A percentile compares a stretch with the other conserved stretches of the same genome.
Evolutionary conservation across 2,329 filamentous ascomycete genomes (phyloP).

Genomic region (Zalaria sp.): DNA sequence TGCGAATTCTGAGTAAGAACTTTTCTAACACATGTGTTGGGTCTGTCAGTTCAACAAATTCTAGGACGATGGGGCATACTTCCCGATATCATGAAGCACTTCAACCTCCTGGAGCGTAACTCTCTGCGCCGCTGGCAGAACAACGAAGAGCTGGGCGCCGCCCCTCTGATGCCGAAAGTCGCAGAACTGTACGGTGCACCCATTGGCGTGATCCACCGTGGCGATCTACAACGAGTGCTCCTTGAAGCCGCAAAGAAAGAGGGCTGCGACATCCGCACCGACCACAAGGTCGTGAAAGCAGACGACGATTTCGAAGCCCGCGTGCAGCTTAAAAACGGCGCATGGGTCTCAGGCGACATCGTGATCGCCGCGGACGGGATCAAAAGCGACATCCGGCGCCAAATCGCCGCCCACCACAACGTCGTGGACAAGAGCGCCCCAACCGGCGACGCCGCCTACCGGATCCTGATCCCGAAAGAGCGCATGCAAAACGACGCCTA

Average conservation of each 20-base stretch:
- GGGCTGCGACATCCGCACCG: slow-evolving; percentile 20
- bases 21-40: too few relatives aligned
- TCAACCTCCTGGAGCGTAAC: slow-evolving; percentile 20
- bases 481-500: slow-evolving; percentile 25
- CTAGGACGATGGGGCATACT: slow-evolving; percentile 34
- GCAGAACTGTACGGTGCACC: slow-evolving; percentile 18
- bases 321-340: slow-evolving; percentile 7
- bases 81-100: slow-evolving; percentile 21
- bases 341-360: slow-evolving; percentile 31
- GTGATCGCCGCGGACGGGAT: slow-evolving; percentile 41
- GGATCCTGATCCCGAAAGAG: slow-evolving; percentile 37
- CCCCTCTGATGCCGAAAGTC: slow-evolving; percentile 6
- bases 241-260: slow-evolving; percentile 31
- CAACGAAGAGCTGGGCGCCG: slow-evolving; percentile 5
- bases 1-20: slow-evolving; percentile 17
- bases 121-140: slow-evolving; percentile 7
- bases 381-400: slow-evolving; percentile 32
- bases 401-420: slow-evolving; percentile 25
- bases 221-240: slow-evolving; percentile 33
- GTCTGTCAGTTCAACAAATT: too few relatives aligned
- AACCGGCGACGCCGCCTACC: slow-evolving; percentile 40
- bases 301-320: slow-evolving; percentile 8
- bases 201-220: slow-evolving; percentile 40
- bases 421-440: slow-evolving; percentile 28
- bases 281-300: slow-evolving; percentile 14